A percentile compares a stretch with the other conserved stretches of the same genome.
Evolutionary conservation across 345 rosid genomes (phyloP).

Genomic region (Passiflora organensis): DNA sequence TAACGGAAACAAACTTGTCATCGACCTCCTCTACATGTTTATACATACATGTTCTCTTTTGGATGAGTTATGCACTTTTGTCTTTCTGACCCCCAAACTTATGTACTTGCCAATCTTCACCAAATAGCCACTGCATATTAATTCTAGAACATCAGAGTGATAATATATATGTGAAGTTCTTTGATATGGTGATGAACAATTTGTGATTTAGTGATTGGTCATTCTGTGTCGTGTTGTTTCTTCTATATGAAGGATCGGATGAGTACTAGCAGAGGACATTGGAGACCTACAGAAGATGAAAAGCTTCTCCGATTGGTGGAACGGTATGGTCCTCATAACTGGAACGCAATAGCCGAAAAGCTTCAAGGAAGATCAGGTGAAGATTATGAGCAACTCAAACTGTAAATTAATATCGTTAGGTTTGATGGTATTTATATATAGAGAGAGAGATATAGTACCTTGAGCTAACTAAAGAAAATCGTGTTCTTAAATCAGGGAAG

Average conservation of each 20-base stretch:
- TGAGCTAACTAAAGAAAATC: conserved; percentile 1
- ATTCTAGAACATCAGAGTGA: too few species aligned
- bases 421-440: neutral
- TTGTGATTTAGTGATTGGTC: too few species aligned
- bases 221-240: too few species aligned
- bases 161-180: too few species aligned
- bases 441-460: too few species aligned
- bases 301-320: conserved; percentile 30
- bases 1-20: conserved; percentile 42
- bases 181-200: neutral
- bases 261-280: conserved; percentile 34
- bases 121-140: too few species aligned
- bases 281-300: conserved; percentile 38
- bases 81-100: neutral
- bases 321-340: conserved; percentile 35
- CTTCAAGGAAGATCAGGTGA: conserved; percentile 37
- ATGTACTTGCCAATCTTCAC: too few species aligned
- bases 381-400: too few species aligned
- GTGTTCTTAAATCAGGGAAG: conserved; percentile 45
- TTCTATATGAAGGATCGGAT: neutral
- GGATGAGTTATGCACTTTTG: too few species aligned
- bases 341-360: conserved; percentile 37
- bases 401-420: neutral
- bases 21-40: too few species aligned
- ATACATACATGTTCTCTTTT: neutral